Evolutionary conservation across 352 stramenopile genomes (phyloP), one percentile per base, ranked within the genome.

Genomic region (Phytophthora citrophthora): DNA sequence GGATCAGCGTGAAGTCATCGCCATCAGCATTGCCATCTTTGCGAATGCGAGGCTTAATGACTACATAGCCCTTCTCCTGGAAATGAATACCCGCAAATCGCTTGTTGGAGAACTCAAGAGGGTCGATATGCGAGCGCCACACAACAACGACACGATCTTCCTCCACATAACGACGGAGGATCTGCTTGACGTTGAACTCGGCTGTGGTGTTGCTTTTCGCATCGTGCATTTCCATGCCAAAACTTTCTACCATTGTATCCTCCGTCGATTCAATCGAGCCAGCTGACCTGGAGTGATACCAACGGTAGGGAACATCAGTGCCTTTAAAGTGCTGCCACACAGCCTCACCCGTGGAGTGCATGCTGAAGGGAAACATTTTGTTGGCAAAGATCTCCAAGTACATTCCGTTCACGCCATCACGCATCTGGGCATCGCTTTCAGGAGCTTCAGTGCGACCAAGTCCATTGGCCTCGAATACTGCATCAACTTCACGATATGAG

Each of bases 111-210:
- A 88, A 82, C 39, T 86, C 76, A 15, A 83, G 64, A 9, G 81
- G 76, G 9, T 83, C 63, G 58, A 85, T 76, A 58, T 79, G 68
- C 18, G 79, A 76, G 15, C 65, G 74, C 78, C 78, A 90, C 26
- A 85, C 72, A 26, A 90, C 74, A 13, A 90, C 76, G 16, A 88
- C 70, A 23, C 77, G 81, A 20, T 83, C 64, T 59, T 81, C 54
- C 43, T 84, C 74, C 10, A 69, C 38, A 45, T 70, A 70, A 11
- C 63, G 56, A 36, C 67, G 67, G n/a, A 75, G 40, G 34, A 72
- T 70, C 32, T 78, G 70, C 24, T 69, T 66, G 27, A 75, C 58
- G 43, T 70, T 69, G 38, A 78, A 78, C 20, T 75, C 65, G 44
- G 61, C 65, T 3, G 40, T 64, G 0, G 67, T 75, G 5, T 73